These are phyloP conservation scores for Hypoxylon sp. DNA, from an alignment of 2,329 filamentous ascomycete genomes.

Conservation along the genomic window DNA sequence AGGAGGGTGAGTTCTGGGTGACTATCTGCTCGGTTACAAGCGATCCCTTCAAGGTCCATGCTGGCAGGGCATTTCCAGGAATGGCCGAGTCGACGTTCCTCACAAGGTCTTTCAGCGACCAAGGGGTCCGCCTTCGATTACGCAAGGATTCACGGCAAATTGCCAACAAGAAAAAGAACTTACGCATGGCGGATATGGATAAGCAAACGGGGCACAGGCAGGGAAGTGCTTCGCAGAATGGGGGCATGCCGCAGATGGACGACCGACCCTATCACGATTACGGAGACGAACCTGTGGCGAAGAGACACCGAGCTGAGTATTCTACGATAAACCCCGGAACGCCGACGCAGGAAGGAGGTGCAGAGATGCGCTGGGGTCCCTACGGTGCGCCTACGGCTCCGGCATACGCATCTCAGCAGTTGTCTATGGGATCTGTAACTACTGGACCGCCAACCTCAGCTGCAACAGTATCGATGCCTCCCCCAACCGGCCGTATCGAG, in stretches of 20 bases:
- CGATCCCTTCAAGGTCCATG: conserved; percentile 76
- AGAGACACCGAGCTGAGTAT: conserved; percentile 50
- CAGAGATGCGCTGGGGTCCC: conserved; percentile 50
- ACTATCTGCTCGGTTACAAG: conserved; percentile 53
- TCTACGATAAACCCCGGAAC: conserved; percentile 45
- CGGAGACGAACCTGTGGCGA: conserved; percentile 46
- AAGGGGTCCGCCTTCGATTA: conserved; percentile 85
- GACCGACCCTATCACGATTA: conserved; percentile 51
- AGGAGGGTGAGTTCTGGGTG: conserved; percentile 49
- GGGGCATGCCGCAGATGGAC: conserved; percentile 47
- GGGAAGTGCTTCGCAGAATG: conserved; percentile 45
- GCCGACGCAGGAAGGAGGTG: conserved; percentile 48
- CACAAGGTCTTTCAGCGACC: conserved; percentile 86
- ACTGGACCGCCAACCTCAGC: conserved; percentile 49
- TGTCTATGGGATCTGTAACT: conserved; percentile 47
- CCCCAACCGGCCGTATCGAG: conserved; percentile 50
- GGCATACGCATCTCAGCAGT: conserved; percentile 45
- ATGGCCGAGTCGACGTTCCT: conserved; percentile 86
- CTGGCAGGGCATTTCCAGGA: conserved; percentile 80
- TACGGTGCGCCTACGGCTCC: conserved; percentile 46
- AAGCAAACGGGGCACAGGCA: conserved; percentile 41
- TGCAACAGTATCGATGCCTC: conserved; percentile 51
- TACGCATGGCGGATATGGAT: conserved; percentile 49
- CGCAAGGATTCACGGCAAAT: conserved; percentile 83
- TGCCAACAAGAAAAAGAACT: conserved; percentile 64